A percentile compares a stretch with the other conserved stretches of the same genome.
phyloP scores from a whole-genome alignment of 148 eudicot species.

The Amaranthus hypochondriacus region DNA sequence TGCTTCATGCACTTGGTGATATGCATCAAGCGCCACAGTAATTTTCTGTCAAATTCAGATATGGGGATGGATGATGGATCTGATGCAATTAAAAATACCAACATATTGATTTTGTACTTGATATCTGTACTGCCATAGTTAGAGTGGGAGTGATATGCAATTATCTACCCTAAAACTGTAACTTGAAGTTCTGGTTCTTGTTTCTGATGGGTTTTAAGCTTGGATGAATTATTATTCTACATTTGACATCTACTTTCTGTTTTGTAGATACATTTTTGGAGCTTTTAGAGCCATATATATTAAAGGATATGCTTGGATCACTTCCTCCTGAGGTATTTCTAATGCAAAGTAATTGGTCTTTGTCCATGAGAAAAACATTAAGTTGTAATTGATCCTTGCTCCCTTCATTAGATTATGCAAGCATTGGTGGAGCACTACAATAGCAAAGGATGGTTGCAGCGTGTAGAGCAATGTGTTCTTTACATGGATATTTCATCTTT shows the following conservation, averaged over 20 bases:
- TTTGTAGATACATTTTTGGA: slow-evolving; percentile 84
- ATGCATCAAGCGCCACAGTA: too few species aligned
- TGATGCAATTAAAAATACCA: too few species aligned
- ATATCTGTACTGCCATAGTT: too few species aligned
- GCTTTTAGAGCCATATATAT: slow-evolving; percentile 95
- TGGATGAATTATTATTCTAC: not conserved
- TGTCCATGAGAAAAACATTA: not conserved
- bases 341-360: not conserved
- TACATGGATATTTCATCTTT: slow-evolving; percentile 97
- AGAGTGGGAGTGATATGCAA: too few species aligned
- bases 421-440: slow-evolving; percentile 95
- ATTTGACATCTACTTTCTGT: slow-evolving; percentile 17
- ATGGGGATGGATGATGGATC: too few species aligned
- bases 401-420: slow-evolving; percentile 74
- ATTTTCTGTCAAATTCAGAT: too few species aligned
- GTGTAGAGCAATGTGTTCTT: slow-evolving; percentile 96
- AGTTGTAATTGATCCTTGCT: slow-evolving; percentile 12
- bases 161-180: too few species aligned
- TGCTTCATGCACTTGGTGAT: too few species aligned
- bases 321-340: slow-evolving; percentile 83
- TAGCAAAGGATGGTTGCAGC: slow-evolving; percentile 86
- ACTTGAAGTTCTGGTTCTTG: not conserved
- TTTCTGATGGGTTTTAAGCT: not conserved
- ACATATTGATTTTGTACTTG: too few species aligned
- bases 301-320: slow-evolving; percentile 95